Conservation (phyloP, 768 basidiomycete genomes). For the Rhodocollybia butyracea region DNA sequence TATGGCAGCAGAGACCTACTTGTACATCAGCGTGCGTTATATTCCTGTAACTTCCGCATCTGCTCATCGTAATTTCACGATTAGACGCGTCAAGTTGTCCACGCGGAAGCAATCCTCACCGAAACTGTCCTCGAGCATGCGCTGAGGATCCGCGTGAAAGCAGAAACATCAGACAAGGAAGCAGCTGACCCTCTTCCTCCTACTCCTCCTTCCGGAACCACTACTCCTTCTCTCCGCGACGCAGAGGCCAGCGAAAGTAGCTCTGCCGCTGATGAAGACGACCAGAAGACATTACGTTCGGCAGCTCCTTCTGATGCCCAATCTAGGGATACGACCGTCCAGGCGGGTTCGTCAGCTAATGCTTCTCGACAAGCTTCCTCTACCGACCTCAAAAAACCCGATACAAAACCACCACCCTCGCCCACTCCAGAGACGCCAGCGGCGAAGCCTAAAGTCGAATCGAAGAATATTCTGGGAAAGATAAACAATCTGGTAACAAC, state of each 20-base stretch:
- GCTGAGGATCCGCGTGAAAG: slow-evolving; percentile 62
- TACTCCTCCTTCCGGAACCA: background rate
- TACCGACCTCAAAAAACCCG: background rate
- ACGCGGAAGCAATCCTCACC: slow-evolving; percentile 43
- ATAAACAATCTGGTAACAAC: slow-evolving; percentile 71
- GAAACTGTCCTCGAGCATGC: slow-evolving; percentile 42
- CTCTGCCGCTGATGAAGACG: background rate
- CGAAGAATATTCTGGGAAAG: slow-evolving; percentile 60
- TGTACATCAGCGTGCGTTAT: slow-evolving; percentile 45
- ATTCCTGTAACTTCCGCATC: too few relatives aligned
- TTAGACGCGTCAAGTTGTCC: slow-evolving; percentile 40
- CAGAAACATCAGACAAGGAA: slow-evolving; percentile 23
- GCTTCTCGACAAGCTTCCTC: background rate
- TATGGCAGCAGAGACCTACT: slow-evolving; percentile 51
- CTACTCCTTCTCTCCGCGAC: slow-evolving; percentile 22
- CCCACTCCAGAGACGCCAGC: background rate
- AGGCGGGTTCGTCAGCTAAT: background rate
- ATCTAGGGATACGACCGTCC: background rate
- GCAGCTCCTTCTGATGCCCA: background rate
- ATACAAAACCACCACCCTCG: background rate
- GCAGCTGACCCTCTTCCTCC: too few relatives aligned
- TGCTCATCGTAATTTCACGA: too few relatives aligned
- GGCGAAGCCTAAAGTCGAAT: slow-evolving; percentile 11
- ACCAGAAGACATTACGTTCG: background rate
- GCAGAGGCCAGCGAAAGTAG: slow-evolving; percentile 17